Percentiles rank a stretch among this genome's conserved stretches.
These are phyloP conservation scores for Xylaria sp. DNA, from an alignment of 2,329 filamentous ascomycete genomes.

Conservation along the genomic window DNA sequence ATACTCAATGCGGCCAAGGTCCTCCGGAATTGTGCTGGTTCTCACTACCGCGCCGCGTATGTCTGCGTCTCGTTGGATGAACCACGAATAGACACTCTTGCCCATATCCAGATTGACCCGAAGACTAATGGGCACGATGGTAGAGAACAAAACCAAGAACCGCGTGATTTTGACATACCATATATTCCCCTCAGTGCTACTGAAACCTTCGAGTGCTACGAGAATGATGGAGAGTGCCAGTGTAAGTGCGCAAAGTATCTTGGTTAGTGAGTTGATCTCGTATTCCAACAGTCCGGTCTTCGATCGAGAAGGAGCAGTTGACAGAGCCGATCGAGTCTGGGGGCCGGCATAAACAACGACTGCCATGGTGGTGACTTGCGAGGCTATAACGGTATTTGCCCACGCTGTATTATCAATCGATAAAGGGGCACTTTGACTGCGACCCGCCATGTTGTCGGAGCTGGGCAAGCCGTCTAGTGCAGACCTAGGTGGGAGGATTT, in stretches of 20 bases:
- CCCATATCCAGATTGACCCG: slow-evolving; percentile 96
- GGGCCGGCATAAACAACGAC: slow-evolving; percentile 92
- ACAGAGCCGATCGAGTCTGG: slow-evolving; percentile 88
- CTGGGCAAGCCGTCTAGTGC: slow-evolving; percentile 41
- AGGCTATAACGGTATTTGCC: slow-evolving; percentile 96
- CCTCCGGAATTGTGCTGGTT: slow-evolving; percentile 95
- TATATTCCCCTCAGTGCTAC: slow-evolving; percentile 55
- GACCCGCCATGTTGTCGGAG: slow-evolving; percentile 33
- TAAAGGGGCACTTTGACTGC: slow-evolving; percentile 60
- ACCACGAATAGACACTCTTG: slow-evolving; percentile 91
- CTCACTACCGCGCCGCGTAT: slow-evolving; percentile 90
- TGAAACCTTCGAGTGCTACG: slow-evolving; percentile 80
- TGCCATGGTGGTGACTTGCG: slow-evolving; percentile 80
- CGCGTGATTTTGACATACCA: slow-evolving; percentile 99
- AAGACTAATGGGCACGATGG: slow-evolving; percentile 94
- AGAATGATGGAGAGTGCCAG: slow-evolving; percentile 79
- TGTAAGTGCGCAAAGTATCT: slow-evolving; percentile 88
- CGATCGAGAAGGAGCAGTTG: slow-evolving; percentile 83
- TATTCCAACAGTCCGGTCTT: slow-evolving; percentile 92
- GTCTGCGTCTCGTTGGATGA: slow-evolving; percentile 85
- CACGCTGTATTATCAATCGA: slow-evolving; percentile 97
- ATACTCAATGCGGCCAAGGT: slow-evolving; percentile 92
- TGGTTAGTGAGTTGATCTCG: slow-evolving; percentile 95
- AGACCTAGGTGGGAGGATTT: slow-evolving; percentile 57
- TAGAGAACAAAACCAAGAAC: slow-evolving; percentile 98